A percentile compares a stretch with the other conserved stretches of the same genome.
Conservation (phyloP, 139 green algal genomes). For the Dunaliella primolecta region DNA sequence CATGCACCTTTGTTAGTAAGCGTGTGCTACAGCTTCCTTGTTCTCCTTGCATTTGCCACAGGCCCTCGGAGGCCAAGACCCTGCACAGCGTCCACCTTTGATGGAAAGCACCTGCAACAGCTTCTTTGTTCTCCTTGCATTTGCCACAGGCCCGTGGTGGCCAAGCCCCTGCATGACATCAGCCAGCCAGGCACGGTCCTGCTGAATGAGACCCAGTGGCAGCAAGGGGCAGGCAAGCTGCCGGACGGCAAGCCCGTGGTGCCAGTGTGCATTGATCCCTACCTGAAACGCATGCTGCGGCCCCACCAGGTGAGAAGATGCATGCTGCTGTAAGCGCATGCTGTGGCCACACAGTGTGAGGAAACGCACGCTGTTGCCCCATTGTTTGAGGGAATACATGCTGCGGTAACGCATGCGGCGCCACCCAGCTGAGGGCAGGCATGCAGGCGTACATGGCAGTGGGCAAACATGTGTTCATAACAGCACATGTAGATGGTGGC, state of each 20-base stretch:
- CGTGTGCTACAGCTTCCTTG: too few species aligned
- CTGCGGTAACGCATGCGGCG: background rate
- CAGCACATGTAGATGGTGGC: too few species aligned
- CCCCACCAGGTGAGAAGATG: constrained; percentile 43
- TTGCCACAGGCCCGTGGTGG: background rate
- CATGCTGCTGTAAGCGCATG: background rate
- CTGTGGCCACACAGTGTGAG: background rate
- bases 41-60: too few species aligned
- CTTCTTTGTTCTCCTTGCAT: too few species aligned
- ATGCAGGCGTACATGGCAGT: background rate
- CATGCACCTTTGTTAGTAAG: too few species aligned
- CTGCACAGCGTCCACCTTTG: too few species aligned
- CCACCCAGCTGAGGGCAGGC: background rate
- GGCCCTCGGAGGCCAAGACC: too few species aligned
- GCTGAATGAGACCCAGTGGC: constrained; percentile 60
- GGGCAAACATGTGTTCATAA: too few species aligned
- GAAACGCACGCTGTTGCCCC: background rate
- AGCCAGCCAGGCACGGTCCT: constrained; percentile 48
- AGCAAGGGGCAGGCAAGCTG: constrained; percentile 33
- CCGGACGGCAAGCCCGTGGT: constrained; percentile 12
- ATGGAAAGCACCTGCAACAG: too few species aligned
- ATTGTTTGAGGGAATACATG: background rate
- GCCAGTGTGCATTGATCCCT: constrained; percentile 70
- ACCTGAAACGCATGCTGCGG: constrained; percentile 52
- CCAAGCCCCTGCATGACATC: constrained; percentile 52